Conservation (phyloP, 1,139 yeast species). For the Debaryomycetaceae sp. region DNA sequence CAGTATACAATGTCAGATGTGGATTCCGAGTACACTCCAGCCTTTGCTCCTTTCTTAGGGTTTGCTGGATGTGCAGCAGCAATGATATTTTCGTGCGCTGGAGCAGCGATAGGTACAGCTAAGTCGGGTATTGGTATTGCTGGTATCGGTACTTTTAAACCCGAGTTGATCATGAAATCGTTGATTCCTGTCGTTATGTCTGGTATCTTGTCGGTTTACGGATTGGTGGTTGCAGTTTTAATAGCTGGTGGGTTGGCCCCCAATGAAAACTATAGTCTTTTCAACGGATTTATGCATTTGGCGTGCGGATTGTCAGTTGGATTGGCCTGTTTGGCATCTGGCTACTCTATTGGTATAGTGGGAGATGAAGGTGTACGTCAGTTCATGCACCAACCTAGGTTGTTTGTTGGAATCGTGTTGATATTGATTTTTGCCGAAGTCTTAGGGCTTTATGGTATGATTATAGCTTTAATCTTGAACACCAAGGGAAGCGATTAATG, state of each 20-base stretch:
- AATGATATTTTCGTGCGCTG: constrained; percentile 84
- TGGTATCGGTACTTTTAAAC: constrained; percentile 83
- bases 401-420: constrained; percentile 95
- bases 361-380: constrained; percentile 99
- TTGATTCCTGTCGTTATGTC: constrained; percentile 96
- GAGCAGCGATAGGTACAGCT: constrained; percentile 98
- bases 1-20: constrained; percentile 27
- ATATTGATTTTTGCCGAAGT: constrained; percentile 99
- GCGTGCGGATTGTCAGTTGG: constrained; percentile 96
- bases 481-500: constrained; percentile 71
- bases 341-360: constrained; percentile 96
- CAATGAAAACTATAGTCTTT: constrained; percentile 70
- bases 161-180: constrained; percentile 79
- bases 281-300: constrained; percentile 95
- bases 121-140: constrained; percentile 97
- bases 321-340: constrained; percentile 94
- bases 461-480: constrained; percentile 84
- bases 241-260: constrained; percentile 92
- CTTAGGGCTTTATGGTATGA: constrained; percentile 93
- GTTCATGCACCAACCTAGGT: constrained; percentile 92
- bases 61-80: constrained; percentile 95
- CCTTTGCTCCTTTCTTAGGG: constrained; percentile 92
- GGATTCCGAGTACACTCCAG: constrained; percentile 67
- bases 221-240: constrained; percentile 91
- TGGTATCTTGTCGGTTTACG: constrained; percentile 95